phyloP scores from a whole-genome alignment of 163 green algal species.

The Prototheca wickerhamii region DNA sequence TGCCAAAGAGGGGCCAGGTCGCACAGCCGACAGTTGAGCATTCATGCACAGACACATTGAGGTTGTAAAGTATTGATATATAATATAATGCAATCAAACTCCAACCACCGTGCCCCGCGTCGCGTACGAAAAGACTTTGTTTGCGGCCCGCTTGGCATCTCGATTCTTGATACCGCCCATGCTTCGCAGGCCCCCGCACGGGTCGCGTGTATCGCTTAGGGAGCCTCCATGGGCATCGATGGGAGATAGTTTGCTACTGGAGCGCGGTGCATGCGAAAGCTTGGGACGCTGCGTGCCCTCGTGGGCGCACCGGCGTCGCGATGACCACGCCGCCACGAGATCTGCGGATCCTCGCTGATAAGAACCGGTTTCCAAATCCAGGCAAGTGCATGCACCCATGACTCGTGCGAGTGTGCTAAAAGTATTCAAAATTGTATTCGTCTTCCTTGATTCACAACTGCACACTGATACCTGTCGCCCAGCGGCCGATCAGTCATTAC shows the following conservation, averaged over 20 bases:
- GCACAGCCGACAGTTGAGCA: background rate
- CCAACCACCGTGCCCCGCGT: background rate
- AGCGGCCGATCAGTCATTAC: background rate
- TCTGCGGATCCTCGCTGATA: too few relatives aligned
- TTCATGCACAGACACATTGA: background rate
- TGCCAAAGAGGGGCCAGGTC: slow-evolving; percentile 9
- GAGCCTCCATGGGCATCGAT: background rate
- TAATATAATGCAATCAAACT: background rate
- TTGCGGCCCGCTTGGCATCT: slow-evolving; percentile 60
- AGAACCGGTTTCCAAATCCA: background rate
- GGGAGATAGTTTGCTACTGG: background rate
- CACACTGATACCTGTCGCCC: too few relatives aligned
- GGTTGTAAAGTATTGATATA: slow-evolving; percentile 1
- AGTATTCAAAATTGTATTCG: too few relatives aligned
- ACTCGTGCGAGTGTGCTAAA: too few relatives aligned
- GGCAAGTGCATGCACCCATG: too few relatives aligned
- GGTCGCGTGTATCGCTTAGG: too few relatives aligned
- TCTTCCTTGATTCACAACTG: background rate
- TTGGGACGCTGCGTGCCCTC: background rate
- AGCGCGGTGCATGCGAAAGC: background rate
- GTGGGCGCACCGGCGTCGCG: background rate
- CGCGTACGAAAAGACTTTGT: slow-evolving; percentile 50
- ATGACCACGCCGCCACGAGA: background rate
- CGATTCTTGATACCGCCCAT: slow-evolving; percentile 71
- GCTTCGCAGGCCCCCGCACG: background rate